phyloP scores from a whole-genome alignment of 2,329 filamentous ascomycete species.

The Fusarium odoratissimum region DNA sequence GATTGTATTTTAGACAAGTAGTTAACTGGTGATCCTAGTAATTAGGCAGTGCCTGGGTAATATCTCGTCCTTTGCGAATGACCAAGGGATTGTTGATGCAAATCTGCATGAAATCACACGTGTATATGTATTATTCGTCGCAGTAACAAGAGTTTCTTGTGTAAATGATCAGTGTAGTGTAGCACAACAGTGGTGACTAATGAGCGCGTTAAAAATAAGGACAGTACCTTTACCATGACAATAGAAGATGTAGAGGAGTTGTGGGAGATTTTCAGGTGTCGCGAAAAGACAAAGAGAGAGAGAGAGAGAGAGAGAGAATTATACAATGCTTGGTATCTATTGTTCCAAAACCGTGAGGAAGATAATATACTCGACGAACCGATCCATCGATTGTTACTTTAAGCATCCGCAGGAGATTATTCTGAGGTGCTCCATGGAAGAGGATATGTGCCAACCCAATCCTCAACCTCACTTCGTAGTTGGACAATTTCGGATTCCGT shows the following conservation, averaged over 20 bases:
- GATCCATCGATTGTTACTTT: not conserved
- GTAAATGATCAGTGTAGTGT: not conserved
- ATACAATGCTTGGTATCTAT: not conserved
- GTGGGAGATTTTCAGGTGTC: not conserved
- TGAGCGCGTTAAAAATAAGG: not conserved
- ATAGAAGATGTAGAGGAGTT: not conserved
- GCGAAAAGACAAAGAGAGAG: not conserved
- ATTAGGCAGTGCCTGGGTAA: not conserved
- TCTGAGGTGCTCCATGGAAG: constrained; percentile 70
- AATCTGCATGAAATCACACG: not conserved
- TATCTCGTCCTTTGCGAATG: not conserved
- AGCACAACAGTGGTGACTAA: not conserved
- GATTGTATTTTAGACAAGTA: not conserved
- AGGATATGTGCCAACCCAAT: constrained; percentile 81
- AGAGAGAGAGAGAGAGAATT: not conserved
- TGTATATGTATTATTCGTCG: not conserved
- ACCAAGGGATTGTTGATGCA: not conserved
- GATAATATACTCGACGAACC: not conserved
- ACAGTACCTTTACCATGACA: not conserved
- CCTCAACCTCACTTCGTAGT: constrained; percentile 78
- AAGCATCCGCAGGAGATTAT: constrained; percentile 25
- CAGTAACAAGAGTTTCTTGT: not conserved
- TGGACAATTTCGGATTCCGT: constrained; percentile 77
- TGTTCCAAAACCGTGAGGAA: not conserved
- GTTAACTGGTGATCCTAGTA: not conserved